Percentiles rank a stretch among this genome's conserved stretches.
These are phyloP conservation scores for Thermoascus crustaceus DNA, from an alignment of 2,329 filamentous ascomycete species.

Conservation along the genomic window DNA sequence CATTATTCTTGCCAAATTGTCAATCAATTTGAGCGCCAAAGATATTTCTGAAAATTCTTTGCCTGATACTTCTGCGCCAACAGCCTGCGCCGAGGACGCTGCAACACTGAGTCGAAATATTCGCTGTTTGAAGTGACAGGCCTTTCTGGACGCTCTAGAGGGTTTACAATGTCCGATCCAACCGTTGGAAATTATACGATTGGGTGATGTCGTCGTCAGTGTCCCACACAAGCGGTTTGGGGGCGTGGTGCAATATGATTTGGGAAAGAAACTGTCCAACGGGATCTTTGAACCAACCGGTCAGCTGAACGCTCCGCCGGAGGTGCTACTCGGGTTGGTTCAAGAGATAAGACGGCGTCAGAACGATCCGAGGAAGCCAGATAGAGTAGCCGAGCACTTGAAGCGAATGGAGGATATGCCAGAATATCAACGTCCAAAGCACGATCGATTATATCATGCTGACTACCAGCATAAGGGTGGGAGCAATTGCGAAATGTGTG, in stretches of 20 bases:
- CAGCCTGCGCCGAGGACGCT: too few relatives aligned
- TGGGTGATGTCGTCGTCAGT: conserved; percentile 13
- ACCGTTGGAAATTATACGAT: too few relatives aligned
- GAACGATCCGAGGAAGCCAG: conserved; percentile 2
- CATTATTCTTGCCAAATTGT: too few relatives aligned
- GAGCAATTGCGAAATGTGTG: conserved; percentile 1
- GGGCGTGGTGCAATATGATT: conserved; percentile 10
- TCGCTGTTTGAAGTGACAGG: too few relatives aligned
- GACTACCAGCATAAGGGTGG: background rate
- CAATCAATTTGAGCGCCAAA: too few relatives aligned
- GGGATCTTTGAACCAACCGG: conserved; percentile 6
- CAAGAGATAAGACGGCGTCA: conserved; percentile 2
- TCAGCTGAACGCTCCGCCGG: conserved; percentile 4
- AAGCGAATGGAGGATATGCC: conserved; percentile 6
- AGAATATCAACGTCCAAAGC: background rate
- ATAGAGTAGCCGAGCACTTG: conserved; percentile 5
- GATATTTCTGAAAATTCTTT: too few relatives aligned
- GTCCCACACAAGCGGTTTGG: too few relatives aligned
- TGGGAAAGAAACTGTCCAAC: conserved; percentile 5
- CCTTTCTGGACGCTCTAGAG: too few relatives aligned
- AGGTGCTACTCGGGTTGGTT: conserved; percentile 1
- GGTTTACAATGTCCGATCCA: too few relatives aligned
- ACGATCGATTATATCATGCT: background rate
- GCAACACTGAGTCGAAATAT: too few relatives aligned
- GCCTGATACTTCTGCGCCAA: too few relatives aligned